phyloP scores from a whole-genome alignment of 148 eudicot species.

The Rhododendron ovatum region DNA sequence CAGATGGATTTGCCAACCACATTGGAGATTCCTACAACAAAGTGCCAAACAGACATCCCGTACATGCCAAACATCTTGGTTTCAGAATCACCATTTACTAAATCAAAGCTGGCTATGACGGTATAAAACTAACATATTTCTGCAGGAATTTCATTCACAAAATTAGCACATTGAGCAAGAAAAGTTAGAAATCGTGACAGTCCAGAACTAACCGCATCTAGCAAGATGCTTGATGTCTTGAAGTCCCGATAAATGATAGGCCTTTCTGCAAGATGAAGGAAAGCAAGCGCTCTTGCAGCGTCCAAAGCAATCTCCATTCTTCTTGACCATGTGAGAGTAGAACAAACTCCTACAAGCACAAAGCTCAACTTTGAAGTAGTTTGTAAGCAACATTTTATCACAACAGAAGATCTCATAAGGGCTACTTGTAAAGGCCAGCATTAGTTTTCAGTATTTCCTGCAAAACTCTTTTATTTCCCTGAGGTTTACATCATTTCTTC shows the following conservation, averaged over 20 bases:
- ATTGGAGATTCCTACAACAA: no score
- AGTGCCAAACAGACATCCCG: no score
- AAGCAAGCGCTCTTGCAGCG: constrained; percentile 84
- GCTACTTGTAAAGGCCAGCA: background rate
- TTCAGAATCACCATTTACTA: no score
- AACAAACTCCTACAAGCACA: constrained; percentile 47
- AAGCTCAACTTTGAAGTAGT: constrained; percentile 3
- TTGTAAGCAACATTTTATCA: background rate
- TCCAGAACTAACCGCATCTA: constrained; percentile 56
- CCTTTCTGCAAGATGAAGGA: constrained; percentile 68
- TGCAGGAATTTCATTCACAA: background rate
- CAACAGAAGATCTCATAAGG: background rate
- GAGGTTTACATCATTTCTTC: background rate
- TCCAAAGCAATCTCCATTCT: constrained; percentile 74
- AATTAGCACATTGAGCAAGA: background rate
- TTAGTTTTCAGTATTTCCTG: background rate
- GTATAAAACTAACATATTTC: background rate
- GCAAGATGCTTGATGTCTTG: constrained; percentile 80
- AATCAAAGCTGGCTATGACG: no score
- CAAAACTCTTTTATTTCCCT: background rate
- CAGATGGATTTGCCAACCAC: no score
- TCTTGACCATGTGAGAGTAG: constrained; percentile 72
- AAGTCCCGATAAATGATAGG: constrained; percentile 80
- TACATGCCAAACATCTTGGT: no score
- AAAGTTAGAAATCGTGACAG: background rate